phyloP scores from a whole-genome alignment of 768 basidiomycete genomes.

The Suillus variegatus region DNA sequence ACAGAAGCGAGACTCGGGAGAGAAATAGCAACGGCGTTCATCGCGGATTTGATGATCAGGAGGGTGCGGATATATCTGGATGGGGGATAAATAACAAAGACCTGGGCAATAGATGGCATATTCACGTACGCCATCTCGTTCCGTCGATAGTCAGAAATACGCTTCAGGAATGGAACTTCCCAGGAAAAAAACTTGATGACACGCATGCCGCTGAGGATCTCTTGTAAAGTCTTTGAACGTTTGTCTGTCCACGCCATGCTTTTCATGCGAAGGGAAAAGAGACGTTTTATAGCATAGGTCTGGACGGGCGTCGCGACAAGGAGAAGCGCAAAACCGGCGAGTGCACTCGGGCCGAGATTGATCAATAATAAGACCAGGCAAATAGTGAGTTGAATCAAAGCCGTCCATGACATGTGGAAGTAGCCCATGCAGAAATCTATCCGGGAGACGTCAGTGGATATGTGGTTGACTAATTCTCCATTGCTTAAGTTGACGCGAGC shows the following conservation, averaged over 20 bases:
- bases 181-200: constrained; percentile 93
- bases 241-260: constrained; percentile 91
- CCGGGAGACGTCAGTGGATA: constrained; percentile 88
- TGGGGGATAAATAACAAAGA: constrained; percentile 2
- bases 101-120: constrained; percentile 6
- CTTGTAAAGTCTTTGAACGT: constrained; percentile 85
- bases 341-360: constrained; percentile 64
- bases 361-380: constrained; percentile 74
- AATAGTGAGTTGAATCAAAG: constrained; percentile 75
- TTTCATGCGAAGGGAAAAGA: constrained; percentile 60
- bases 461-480: constrained; percentile 91
- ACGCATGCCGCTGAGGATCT: constrained; percentile 86
- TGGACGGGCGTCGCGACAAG: constrained; percentile 75
- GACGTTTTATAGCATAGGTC: constrained; percentile 66
- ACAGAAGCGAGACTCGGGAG: constrained; percentile 82
- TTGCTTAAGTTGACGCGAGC: constrained; percentile 81
- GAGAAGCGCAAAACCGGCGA: constrained; percentile 63
- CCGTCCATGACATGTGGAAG: constrained; percentile 81
- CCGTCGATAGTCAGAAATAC: constrained; percentile 67
- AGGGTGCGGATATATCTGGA: constrained; percentile 64
- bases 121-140: constrained; percentile 63
- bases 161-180: constrained; percentile 79
- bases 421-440: constrained; percentile 86
- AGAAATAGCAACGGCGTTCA: constrained; percentile 68
- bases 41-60: constrained; percentile 63